Base-by-base conservation (phyloP, 2,329 filamentous ascomycete species). In the Sordariomycetes sp. region DNA sequence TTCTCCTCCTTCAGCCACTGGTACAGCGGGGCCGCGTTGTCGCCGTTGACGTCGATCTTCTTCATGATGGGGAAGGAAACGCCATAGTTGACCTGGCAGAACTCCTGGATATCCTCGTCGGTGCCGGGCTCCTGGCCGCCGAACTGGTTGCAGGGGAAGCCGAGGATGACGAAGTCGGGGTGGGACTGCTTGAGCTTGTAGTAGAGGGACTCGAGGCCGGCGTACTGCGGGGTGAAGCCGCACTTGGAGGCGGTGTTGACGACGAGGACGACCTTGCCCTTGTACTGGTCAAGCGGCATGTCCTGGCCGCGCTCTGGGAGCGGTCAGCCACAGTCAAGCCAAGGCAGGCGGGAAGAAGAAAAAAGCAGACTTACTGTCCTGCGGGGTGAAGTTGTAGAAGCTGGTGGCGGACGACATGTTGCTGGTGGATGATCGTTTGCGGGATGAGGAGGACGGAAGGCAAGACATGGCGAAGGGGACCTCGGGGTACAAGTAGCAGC, bases 131-230 rank as follows among this genome's bases (percentile, higher is more conserved):
- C 92, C 64, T 98, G 92, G 46, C 64, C 63, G 52, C 80, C 85
- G 63, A 98, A 98, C 64, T 98, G 92, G 72, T 96, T 98, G 79
- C 90, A 96, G 38, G 92, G 92, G 67, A 98, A 96, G 49, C 88
- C 92, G 54, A 98, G 72, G 64, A 98, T 78, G 51, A 78, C 70
- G 57, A 98, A 92, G 52, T 87, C 72, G 21, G 59, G 72, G 68
- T 93, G 67, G 51, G 75, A 70, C 45, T 68, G 68, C 48, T 75
- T 77, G 54, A 95, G 51, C 38, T 68, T 63, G 59, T 94, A 84
- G 76, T 94, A 94, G 43, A 98, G 75, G 53, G 75, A 81, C 68
- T 98, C 88, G 33, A 98, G 83, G 21, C 84, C 86, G 42, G 75
- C 79, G 63, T 92, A 95, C 64, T 98, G 92, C 10, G 87, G 87